These are phyloP conservation scores for Erigeron philadelphicus DNA, from an alignment of 140 eudicot species.

Conservation along the genomic window DNA sequence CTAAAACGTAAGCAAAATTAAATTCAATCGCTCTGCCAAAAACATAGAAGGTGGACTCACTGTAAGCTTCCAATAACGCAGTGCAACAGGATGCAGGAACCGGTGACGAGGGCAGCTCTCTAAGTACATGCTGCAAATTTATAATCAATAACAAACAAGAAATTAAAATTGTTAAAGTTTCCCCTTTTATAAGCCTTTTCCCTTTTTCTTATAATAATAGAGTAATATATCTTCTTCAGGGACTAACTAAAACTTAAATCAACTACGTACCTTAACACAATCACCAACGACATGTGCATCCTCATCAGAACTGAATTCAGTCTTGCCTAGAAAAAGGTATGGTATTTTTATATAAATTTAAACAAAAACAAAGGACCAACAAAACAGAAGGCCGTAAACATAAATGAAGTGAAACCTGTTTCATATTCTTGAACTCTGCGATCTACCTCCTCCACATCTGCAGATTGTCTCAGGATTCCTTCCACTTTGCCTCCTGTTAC, in stretches of 20 bases:
- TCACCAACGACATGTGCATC: constrained; percentile 98
- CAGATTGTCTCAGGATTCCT: constrained; percentile 95
- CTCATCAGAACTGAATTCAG: constrained; percentile 75
- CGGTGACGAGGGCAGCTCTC: constrained; percentile 99
- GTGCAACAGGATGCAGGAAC: constrained; percentile 99
- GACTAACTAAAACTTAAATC: constrained; percentile 14
- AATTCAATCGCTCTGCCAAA: background rate
- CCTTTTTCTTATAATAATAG: background rate
- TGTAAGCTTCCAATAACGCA: constrained; percentile 85
- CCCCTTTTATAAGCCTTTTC: background rate
- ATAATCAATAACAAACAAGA: constrained; percentile 12
- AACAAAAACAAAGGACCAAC: background rate
- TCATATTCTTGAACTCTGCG: constrained; percentile 95
- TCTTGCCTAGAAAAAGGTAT: constrained; percentile 55
- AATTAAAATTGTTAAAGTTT: background rate
- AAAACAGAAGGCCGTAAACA: background rate
- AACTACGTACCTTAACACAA: constrained; percentile 76
- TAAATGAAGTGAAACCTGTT: constrained; percentile 47
- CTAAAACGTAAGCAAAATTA: background rate
- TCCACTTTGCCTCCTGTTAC: constrained; percentile 73
- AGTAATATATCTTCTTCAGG: constrained; percentile 2
- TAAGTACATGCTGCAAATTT: constrained; percentile 77
- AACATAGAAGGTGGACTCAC: constrained; percentile 42
- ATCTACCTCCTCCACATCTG: constrained; percentile 97
- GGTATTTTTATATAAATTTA: background rate